phyloP scores from a whole-genome alignment of 2,329 filamentous ascomycete species.

The Mycosphaerella arachidis region DNA sequence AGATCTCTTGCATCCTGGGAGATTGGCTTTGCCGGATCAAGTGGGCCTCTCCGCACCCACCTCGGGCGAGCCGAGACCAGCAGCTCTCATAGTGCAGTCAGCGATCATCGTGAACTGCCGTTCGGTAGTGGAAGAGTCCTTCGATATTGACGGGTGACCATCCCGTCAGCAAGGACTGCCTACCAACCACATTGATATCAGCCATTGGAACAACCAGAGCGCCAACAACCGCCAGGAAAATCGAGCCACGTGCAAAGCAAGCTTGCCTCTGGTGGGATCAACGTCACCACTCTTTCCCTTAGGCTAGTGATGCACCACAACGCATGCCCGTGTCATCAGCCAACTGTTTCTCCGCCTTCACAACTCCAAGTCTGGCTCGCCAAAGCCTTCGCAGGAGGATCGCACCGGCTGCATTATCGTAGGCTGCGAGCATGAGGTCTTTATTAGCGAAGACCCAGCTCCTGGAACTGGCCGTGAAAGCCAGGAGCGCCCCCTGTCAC shows the following conservation, averaged over 20 bases:
- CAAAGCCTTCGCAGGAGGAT: background rate
- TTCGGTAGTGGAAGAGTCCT: too few relatives aligned
- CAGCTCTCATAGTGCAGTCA: background rate
- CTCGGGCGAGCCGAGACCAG: background rate
- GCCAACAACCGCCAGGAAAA: background rate
- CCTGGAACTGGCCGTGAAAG: background rate
- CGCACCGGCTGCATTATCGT: background rate
- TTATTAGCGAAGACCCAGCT: background rate
- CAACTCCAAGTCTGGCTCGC: background rate
- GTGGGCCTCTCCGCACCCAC: background rate
- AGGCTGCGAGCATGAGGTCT: background rate
- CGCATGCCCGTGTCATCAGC: background rate
- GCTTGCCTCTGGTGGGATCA: too few relatives aligned
- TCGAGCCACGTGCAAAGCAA: background rate
- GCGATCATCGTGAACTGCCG: too few relatives aligned
- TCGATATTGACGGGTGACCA: too few relatives aligned
- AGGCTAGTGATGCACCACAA: background rate
- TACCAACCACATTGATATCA: too few relatives aligned
- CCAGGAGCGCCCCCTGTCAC: background rate
- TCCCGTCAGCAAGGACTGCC: too few relatives aligned
- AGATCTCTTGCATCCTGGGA: background rate
- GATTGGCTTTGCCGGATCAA: background rate
- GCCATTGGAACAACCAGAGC: background rate
- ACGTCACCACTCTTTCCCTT: background rate
- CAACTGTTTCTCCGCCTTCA: background rate